Base-by-base conservation (phyloP, 495 filamentous ascomycete genomes). In the Acidomyces sp. region DNA sequence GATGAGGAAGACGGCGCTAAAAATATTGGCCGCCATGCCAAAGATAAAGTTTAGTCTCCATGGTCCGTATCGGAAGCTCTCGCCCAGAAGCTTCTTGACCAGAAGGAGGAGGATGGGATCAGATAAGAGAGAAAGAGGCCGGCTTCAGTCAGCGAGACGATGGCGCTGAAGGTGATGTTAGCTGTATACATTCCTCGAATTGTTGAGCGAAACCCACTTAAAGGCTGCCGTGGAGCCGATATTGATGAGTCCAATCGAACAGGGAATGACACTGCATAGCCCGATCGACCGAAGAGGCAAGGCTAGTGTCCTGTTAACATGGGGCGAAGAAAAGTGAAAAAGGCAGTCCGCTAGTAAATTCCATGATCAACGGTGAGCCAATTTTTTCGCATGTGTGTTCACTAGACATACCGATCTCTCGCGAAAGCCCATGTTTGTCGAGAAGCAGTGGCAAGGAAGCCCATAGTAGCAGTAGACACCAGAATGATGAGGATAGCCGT, bases 161-260 rank as follows among this genome's bases (percentile, higher is more conserved):
- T 41, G 19, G 46, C 47, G 30, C 63, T 59, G 24, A 4, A 6
- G 9, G 10, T 11, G 7, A 17, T 17, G 31, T 34, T 54, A 72
- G 81, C 18, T 69, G 75, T 12, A 75, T 73, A 0, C 10, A 6
- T 6, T 11, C 11, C 16, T 9, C 10, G 12, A 37, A 21, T 15
- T 6, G 6, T 37, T 20, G 11, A 26, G 6, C 20, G 6, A 13
- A n/a, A 30, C 37, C 15, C 9, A 39, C 37, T 44, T 54, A 35
- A 56, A 52, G 19, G 55, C 55, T 2, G 44, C 43, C 10, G 54
- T 37, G 3, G 46, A 52, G 9, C 54, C 55, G 21, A 58, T 41
- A 21, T 46, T 51, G 47, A 58, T 56, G 17, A 58, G 37, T 3
- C 30, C 37, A 3, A 58, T 22, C 2, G 56, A 20, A 18, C 36